Conservation (phyloP, 2,329 filamentous ascomycete genomes). For the Claviceps purpurea region DNA sequence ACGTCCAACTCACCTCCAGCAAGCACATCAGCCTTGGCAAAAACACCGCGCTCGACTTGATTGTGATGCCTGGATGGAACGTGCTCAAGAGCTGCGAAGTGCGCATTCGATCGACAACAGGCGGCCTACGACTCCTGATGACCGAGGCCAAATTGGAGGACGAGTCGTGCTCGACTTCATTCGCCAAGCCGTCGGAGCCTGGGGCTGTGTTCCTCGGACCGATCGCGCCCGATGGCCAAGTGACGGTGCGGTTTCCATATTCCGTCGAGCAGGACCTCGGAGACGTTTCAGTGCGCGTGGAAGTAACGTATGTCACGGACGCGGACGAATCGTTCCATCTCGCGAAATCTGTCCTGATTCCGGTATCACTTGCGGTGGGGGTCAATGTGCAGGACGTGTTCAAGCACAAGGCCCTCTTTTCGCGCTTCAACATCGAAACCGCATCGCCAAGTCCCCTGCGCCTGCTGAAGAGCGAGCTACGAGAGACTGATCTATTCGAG, state of each 20-base stretch:
- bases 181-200: constrained; percentile 37
- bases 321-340: constrained; percentile 33
- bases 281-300: constrained; percentile 61
- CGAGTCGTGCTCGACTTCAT: constrained; percentile 24
- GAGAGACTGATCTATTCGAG: constrained; percentile 55
- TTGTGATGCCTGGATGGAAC: constrained; percentile 64
- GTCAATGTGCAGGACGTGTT: constrained; percentile 97
- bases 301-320: constrained; percentile 59
- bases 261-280: constrained; percentile 65
- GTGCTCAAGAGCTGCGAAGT: constrained; percentile 45
- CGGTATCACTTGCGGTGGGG: constrained; percentile 68
- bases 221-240: constrained; percentile 28
- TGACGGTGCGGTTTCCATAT: constrained; percentile 63
- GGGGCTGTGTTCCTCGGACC: constrained; percentile 38
- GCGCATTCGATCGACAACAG: constrained; percentile 49
- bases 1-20: constrained; percentile 52
- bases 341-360: constrained; percentile 43
- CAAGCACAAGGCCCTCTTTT: constrained; percentile 70
- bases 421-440: constrained; percentile 80
- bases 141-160: constrained; percentile 41
- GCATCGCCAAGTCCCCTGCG: constrained; percentile 62
- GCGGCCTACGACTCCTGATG: constrained; percentile 50
- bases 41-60: constrained; percentile 63
- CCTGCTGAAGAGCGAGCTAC: constrained; percentile 56
- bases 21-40: constrained; percentile 67